Evolutionary conservation across 441 rosid genomes (phyloP), one percentile per base, ranked within the genome.

Genomic region (Aleurites moluccanus): DNA sequence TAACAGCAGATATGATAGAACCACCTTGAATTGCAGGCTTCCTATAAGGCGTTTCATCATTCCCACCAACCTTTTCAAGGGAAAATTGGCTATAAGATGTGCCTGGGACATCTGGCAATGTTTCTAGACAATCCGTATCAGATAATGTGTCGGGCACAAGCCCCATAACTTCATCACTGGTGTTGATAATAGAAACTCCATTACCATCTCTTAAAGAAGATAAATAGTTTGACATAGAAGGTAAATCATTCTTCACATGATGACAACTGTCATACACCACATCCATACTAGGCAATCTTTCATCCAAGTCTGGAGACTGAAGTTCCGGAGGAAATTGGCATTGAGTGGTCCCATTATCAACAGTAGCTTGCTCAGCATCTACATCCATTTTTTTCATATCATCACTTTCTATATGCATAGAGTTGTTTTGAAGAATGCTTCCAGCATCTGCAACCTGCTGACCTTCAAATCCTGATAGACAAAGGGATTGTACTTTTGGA

Each of bases 141-240:
- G 79, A 80, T 62, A 77, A 47, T 56, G 83, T 60, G 85, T 79
- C 86, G 74, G 84, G 80, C 73, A 67, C 73, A 81, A 79, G 71
- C 73, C 63, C 85, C 77, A 80, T 73, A 64, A 69, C 70, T 81
- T 79, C 89, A 76, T 73, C 81, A 77, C 56, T 70, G 28, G 83
- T 74, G 81, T 73, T 80, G 73, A 78, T 70, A 67, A 74, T 64
- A 61, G 87, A 78, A 82, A 72, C 80, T 77, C 79, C 80, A 73
- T 72, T 78, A 27, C 72, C 85, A 68, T 70, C 80, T 72, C 45
- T 83, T 69, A 64, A 75, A 35, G 86, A 75, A 76, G 79, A 77
- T 67, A 62, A 73, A 78, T 63, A 67, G 25, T 79, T 80, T 44
- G 85, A 79, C 27, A 71, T 73, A 35, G 77, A 72, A 49, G 85